phyloP scores from a whole-genome alignment of 1,284 basidiomycete species.

The Polyporus tsugae region DNA sequence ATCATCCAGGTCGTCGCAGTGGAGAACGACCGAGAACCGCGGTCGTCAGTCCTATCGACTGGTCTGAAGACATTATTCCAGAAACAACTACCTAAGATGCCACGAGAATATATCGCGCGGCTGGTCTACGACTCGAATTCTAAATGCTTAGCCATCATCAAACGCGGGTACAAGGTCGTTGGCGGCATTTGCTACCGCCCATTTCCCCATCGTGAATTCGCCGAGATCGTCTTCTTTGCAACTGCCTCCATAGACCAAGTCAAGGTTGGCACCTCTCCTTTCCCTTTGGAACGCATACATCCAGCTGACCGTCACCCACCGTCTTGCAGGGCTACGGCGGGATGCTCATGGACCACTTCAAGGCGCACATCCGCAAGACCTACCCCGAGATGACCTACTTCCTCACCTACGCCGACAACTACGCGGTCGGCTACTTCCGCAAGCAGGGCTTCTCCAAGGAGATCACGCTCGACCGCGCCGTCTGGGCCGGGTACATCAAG shows the following conservation, averaged over 20 bases:
- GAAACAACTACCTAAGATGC: constrained; percentile 99
- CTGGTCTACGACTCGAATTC: constrained; percentile 95
- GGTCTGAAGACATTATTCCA: constrained; percentile 98
- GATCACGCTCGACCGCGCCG: constrained; percentile 87
- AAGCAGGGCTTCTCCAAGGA: constrained; percentile 99
- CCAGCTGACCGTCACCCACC: constrained; percentile 44
- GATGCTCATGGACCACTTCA: constrained; percentile 99
- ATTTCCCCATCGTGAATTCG: constrained; percentile 94
- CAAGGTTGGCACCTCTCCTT: constrained; percentile 67
- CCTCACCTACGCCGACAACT: constrained; percentile 99
- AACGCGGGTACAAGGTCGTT: constrained; percentile 94
- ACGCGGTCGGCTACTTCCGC: constrained; percentile 98
- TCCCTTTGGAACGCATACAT: constrained; percentile 72
- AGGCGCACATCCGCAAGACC: constrained; percentile 87
- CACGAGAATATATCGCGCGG: constrained; percentile 96
- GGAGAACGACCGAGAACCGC: constrained; percentile 82
- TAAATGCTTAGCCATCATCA: constrained; percentile 93
- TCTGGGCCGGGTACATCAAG: constrained; percentile 99
- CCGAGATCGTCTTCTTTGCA: constrained; percentile 99
- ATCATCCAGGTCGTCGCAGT: constrained; percentile 91
- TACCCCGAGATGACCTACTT: constrained; percentile 93
- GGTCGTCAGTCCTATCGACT: constrained; percentile 87
- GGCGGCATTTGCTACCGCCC: constrained; percentile 98
- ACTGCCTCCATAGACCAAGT: constrained; percentile 97
- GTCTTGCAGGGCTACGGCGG: constrained; percentile 89